Conservation (phyloP, 345 rosid species). For the Sisymbrium altissimum region DNA sequence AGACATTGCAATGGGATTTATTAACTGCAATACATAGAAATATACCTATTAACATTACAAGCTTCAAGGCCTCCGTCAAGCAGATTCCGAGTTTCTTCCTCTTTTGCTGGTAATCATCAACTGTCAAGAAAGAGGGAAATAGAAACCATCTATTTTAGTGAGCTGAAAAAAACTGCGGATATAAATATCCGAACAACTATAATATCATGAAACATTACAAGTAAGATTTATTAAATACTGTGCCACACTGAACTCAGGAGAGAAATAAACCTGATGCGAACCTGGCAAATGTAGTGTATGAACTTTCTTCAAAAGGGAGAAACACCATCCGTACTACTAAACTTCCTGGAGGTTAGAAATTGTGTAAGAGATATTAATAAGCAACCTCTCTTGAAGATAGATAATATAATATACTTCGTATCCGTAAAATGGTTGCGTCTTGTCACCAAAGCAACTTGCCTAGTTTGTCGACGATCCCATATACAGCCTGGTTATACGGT, state of each 20-base stretch:
- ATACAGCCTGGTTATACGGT: slow-evolving; percentile 93
- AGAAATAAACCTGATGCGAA: slow-evolving; percentile 92
- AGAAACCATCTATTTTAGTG: background rate
- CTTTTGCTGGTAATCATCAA: slow-evolving; percentile 42
- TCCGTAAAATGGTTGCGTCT: background rate
- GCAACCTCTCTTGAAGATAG: background rate
- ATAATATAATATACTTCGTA: background rate
- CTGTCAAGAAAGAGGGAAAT: slow-evolving; percentile 36
- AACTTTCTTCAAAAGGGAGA: slow-evolving; percentile 97
- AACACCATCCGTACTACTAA: slow-evolving; percentile 90
- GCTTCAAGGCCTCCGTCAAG: slow-evolving; percentile 81
- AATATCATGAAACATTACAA: background rate
- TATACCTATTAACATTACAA: slow-evolving; percentile 75
- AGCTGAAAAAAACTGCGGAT: background rate
- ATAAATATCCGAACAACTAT: background rate
- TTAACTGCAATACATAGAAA: background rate
- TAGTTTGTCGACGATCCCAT: slow-evolving; percentile 90
- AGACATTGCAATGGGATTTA: background rate
- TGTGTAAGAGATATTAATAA: background rate
- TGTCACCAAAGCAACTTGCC: slow-evolving; percentile 39
- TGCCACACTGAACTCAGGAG: slow-evolving; percentile 31
- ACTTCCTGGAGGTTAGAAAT: slow-evolving; percentile 56
- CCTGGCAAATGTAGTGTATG: slow-evolving; percentile 94
- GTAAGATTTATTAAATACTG: background rate
- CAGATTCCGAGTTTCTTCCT: slow-evolving; percentile 53